A percentile compares a stretch with the other conserved stretches of the same genome.
phyloP scores from a whole-genome alignment of 2,329 filamentous ascomycete species.

The Calonectria ilicicola region DNA sequence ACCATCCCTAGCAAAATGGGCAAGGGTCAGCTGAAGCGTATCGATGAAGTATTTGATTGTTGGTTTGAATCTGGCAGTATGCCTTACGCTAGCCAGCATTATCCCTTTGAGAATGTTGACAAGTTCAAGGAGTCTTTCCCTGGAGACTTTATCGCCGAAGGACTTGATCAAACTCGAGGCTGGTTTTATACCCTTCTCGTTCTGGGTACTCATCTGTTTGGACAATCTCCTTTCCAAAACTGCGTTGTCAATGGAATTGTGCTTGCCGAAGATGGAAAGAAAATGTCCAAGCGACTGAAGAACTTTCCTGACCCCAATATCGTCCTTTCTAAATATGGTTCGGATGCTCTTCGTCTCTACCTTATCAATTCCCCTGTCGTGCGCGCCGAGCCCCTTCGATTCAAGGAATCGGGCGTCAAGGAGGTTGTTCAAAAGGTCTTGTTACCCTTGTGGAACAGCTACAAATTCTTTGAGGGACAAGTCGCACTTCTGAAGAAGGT shows the following conservation, averaged over 20 bases:
- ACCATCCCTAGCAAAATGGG: constrained; percentile 92
- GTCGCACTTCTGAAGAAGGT: constrained; percentile 89
- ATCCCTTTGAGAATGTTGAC: constrained; percentile 90
- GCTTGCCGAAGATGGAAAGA: constrained; percentile 94
- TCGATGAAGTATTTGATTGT: constrained; percentile 94
- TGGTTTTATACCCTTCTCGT: constrained; percentile 98
- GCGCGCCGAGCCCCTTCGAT: constrained; percentile 87
- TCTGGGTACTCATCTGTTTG: constrained; percentile 88
- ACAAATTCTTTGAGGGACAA: constrained; percentile 95
- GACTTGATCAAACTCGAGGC: constrained; percentile 91
- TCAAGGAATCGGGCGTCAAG: constrained; percentile 93
- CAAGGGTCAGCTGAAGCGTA: constrained; percentile 83
- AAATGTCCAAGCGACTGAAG: constrained; percentile 97
- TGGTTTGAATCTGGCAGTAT: constrained; percentile 98
- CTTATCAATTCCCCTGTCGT: constrained; percentile 97
- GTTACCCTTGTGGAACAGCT: constrained; percentile 94
- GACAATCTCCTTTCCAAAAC: constrained; percentile 89
- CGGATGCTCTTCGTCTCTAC: constrained; percentile 93
- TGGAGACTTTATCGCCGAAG: constrained; percentile 94
- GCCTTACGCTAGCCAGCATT: constrained; percentile 92
- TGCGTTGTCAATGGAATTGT: constrained; percentile 98
- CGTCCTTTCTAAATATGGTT: constrained; percentile 89
- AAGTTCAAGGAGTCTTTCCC: constrained; percentile 86
- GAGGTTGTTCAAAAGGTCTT: constrained; percentile 94
- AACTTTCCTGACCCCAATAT: constrained; percentile 92